phyloP scores from a whole-genome alignment of 2,329 filamentous ascomycete species.

The Penicillium sp. region DNA sequence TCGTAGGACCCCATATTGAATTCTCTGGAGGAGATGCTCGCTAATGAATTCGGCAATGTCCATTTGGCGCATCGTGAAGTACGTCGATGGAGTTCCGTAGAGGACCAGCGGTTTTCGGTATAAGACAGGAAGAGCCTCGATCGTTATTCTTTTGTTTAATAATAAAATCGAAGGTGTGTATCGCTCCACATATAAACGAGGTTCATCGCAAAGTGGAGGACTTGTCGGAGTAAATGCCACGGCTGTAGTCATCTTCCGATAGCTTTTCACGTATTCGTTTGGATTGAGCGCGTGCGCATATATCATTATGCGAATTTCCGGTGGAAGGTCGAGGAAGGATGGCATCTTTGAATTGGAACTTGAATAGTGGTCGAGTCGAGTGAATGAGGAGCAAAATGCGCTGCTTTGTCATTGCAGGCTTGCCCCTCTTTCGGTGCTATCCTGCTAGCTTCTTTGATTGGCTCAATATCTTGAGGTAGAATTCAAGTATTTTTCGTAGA shows the following conservation, averaged over 20 bases:
- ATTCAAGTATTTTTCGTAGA: too few species aligned
- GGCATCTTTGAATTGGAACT: background rate
- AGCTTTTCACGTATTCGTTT: background rate
- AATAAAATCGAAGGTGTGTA: background rate
- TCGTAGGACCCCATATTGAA: background rate
- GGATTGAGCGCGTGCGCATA: background rate
- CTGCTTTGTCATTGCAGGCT: background rate
- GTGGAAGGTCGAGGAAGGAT: background rate
- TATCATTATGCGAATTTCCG: background rate
- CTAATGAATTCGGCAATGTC: background rate
- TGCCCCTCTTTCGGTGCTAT: background rate
- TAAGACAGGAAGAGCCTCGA: background rate
- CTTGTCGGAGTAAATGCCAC: background rate
- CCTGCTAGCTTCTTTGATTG: background rate
- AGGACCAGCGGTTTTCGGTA: background rate
- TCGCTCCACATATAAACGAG: background rate
- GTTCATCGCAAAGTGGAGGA: background rate
- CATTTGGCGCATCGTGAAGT: background rate
- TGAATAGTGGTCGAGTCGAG: background rate
- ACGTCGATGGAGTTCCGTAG: background rate
- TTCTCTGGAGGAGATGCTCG: background rate
- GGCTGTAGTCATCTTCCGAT: background rate
- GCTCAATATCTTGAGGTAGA: background rate
- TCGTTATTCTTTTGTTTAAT: background rate
- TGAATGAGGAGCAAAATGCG: background rate